phyloP scores from a whole-genome alignment of 306 rosid genomes.

The Trifolium fragiferum region DNA sequence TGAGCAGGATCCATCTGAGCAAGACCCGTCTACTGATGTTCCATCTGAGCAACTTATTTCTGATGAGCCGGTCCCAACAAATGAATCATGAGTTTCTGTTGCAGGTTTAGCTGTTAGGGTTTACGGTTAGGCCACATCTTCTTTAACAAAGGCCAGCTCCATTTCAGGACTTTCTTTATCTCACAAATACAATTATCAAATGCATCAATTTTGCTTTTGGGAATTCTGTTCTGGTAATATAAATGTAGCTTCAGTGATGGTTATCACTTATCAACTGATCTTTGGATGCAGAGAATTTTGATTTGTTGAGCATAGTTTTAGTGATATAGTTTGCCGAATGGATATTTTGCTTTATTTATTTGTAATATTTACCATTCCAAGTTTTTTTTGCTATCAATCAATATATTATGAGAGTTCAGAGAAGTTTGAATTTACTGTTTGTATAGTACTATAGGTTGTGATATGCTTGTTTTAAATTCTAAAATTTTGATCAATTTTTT shows the following conservation, averaged over 20 bases:
- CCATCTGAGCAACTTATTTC: conserved; percentile 32
- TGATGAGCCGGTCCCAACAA: conserved; percentile 17
- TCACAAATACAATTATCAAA: not conserved
- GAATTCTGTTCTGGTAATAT: not conserved
- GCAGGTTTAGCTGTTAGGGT: not conserved
- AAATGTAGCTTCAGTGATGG: not conserved
- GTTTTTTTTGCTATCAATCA: not conserved
- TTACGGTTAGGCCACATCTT: not conserved
- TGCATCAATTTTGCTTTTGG: conserved; percentile 25
- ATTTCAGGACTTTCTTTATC: conserved; percentile 4
- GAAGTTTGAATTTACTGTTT: not conserved
- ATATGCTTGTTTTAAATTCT: not conserved
- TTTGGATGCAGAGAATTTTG: conserved; percentile 11
- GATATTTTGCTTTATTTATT: conserved; percentile 13
- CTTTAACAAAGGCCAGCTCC: not conserved
- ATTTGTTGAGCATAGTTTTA: conserved; percentile 15
- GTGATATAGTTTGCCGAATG: conserved; percentile 1
- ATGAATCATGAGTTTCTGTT: conserved; percentile 30
- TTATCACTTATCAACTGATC: not conserved
- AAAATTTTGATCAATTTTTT: not conserved
- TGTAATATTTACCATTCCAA: not conserved
- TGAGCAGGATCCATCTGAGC: conserved; percentile 32
- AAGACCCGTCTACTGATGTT: conserved; percentile 23
- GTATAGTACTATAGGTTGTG: not conserved
- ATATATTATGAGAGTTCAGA: not conserved